Conservation (phyloP, 176 grass and related monocot species). For the Aegilops speltoides region DNA sequence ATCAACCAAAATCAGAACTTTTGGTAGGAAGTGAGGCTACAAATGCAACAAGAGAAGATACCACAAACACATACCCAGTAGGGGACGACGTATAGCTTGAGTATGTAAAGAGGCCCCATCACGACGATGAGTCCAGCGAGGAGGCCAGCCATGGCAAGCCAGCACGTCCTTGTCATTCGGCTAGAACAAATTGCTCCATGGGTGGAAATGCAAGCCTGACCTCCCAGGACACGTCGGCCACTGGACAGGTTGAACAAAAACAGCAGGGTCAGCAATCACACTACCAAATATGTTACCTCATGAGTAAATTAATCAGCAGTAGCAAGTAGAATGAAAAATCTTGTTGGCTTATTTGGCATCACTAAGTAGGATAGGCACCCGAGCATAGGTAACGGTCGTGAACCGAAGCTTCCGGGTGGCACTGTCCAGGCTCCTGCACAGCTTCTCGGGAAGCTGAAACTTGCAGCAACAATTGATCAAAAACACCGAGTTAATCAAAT, state of each 20-base stretch:
- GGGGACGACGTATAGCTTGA: constrained; percentile 57
- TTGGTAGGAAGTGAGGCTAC: neutral
- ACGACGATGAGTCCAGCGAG: constrained; percentile 46
- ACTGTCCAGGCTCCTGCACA: constrained; percentile 38
- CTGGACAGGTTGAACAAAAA: constrained; percentile 29
- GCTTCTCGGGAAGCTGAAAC: constrained; percentile 48
- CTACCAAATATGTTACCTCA: neutral
- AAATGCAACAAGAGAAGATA: neutral
- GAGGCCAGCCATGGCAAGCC: constrained; percentile 46
- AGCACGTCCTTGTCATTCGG: constrained; percentile 53
- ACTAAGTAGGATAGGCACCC: constrained; percentile 69
- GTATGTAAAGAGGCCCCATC: constrained; percentile 49
- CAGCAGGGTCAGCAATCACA: neutral
- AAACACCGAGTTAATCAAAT: neutral
- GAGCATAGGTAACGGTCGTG: constrained; percentile 61
- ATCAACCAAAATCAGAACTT: neutral
- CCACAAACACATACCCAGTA: constrained; percentile 42
- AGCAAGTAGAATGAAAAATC: neutral
- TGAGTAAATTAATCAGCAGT: neutral
- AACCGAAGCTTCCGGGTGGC: constrained; percentile 50
- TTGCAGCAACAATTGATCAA: neutral
- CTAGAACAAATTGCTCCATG: constrained; percentile 55
- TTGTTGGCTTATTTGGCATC: neutral
- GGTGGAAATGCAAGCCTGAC: constrained; percentile 48
- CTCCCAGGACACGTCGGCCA: constrained; percentile 59